These are phyloP conservation scores for Xylogone sp. DNA, from an alignment of 2,329 filamentous ascomycete species.

Conservation along the genomic window DNA sequence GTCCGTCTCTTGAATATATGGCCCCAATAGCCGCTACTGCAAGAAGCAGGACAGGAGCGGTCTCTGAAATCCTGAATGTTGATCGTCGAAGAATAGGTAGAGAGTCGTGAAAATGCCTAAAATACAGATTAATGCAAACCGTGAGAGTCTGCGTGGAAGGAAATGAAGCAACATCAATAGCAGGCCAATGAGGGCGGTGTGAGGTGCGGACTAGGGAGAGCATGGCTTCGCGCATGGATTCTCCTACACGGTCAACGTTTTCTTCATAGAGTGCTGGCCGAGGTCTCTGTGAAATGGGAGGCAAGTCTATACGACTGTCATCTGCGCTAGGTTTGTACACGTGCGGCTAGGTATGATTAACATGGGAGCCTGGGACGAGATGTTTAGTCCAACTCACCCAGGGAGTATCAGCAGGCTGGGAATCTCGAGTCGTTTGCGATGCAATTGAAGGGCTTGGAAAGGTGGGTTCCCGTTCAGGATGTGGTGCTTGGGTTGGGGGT, in stretches of 20 bases:
- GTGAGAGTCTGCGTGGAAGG: conserved; percentile 11
- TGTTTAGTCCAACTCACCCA: conserved; percentile 8
- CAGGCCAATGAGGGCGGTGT: conserved; percentile 10
- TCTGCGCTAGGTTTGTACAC: conserved; percentile 12
- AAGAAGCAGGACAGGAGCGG: not conserved
- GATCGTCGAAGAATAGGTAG: conserved; percentile 12
- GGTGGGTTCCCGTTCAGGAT: not conserved
- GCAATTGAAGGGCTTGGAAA: not conserved
- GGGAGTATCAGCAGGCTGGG: conserved; percentile 10
- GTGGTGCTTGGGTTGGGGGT: not conserved
- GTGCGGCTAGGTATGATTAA: conserved; percentile 8
- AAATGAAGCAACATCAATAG: conserved; percentile 10
- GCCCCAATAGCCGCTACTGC: conserved; percentile 12
- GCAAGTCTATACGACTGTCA: conserved; percentile 9
- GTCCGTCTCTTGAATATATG: conserved; percentile 10
- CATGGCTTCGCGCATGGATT: conserved; percentile 10
- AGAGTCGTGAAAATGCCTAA: conserved; percentile 12
- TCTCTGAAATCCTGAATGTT: conserved; percentile 17
- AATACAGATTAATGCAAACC: conserved; percentile 12
- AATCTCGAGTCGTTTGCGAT: conserved; percentile 3
- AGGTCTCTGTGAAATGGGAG: conserved; percentile 6
- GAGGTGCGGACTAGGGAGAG: conserved; percentile 7
- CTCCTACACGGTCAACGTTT: conserved; percentile 6
- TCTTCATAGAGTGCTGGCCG: conserved; percentile 8
- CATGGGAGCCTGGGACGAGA: not conserved